A percentile compares a stretch with the other conserved stretches of the same genome.
phyloP scores from a whole-genome alignment of 345 rosid genomes.

The Citrus trifoliata region DNA sequence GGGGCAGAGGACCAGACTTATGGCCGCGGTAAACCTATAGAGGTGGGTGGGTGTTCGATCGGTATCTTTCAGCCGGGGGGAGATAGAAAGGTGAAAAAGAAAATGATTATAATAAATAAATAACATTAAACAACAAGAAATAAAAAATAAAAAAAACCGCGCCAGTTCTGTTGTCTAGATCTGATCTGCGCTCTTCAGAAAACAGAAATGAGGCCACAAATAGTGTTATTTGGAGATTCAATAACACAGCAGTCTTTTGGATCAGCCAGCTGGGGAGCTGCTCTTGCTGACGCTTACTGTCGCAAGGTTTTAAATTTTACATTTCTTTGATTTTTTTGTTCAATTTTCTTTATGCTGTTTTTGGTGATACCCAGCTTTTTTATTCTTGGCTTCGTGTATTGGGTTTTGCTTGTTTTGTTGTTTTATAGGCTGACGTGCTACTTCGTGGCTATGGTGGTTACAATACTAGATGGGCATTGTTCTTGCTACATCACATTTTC shows the following conservation, averaged over 20 bases:
- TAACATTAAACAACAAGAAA: too few relatives aligned
- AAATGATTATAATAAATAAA: too few relatives aligned
- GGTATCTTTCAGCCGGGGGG: too few relatives aligned
- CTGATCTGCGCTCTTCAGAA: neutral
- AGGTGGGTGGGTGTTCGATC: too few relatives aligned
- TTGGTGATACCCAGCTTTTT: neutral
- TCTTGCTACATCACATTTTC: slow-evolving; percentile 71
- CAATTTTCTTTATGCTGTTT: neutral
- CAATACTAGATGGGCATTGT: slow-evolving; percentile 91
- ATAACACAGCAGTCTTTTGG: slow-evolving; percentile 75
- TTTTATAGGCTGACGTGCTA: slow-evolving; percentile 62
- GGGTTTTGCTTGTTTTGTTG: neutral
- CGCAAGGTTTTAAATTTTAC: slow-evolving; percentile 50
- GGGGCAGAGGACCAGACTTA: too few relatives aligned
- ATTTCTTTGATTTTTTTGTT: neutral
- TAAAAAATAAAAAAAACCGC: too few relatives aligned
- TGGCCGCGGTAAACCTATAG: too few relatives aligned
- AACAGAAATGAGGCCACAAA: slow-evolving; percentile 60
- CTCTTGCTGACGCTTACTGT: slow-evolving; percentile 72
- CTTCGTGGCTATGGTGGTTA: slow-evolving; percentile 95
- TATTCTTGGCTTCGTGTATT: neutral
- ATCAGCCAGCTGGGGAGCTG: slow-evolving; percentile 89
- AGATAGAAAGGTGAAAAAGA: too few relatives aligned
- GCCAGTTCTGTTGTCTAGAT: neutral
- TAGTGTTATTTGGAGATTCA: slow-evolving; percentile 87